phyloP scores from a whole-genome alignment of 2,329 filamentous ascomycete genomes.

The Verticillium dahliae region DNA sequence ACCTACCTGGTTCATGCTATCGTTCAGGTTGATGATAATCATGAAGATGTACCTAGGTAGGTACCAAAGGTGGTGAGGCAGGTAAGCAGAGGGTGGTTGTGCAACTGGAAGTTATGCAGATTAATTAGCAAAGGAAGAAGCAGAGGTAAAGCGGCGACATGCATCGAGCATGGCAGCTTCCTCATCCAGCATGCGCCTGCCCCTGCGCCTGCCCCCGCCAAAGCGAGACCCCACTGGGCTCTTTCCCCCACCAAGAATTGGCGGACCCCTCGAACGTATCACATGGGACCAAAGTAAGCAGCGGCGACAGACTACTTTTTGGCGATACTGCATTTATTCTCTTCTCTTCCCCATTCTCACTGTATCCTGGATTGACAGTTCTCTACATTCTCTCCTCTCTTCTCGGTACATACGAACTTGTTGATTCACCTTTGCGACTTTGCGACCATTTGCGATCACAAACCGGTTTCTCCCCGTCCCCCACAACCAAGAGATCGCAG shows the following conservation, averaged over 20 bases:
- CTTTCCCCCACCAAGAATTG: background rate
- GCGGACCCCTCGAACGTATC: background rate
- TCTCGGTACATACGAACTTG: background rate
- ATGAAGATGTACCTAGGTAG: too few relatives aligned
- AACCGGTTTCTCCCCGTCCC: background rate
- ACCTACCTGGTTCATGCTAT: too few relatives aligned
- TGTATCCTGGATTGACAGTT: background rate
- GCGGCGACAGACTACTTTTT: background rate
- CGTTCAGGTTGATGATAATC: too few relatives aligned
- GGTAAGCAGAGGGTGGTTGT: too few relatives aligned
- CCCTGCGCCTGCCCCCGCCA: background rate
- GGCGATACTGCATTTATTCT: background rate
- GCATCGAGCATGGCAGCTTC: background rate
- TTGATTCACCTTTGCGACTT: too few relatives aligned
- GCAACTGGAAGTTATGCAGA: too few relatives aligned
- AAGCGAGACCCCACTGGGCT: background rate
- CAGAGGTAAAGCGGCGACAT: background rate
- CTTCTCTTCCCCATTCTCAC: background rate
- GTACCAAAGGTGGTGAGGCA: too few relatives aligned
- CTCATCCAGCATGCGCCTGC: background rate
- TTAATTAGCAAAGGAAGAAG: too few relatives aligned
- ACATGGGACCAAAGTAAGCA: background rate
- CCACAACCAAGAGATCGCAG: slow-evolving; percentile 10
- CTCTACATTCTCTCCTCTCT: too few relatives aligned
- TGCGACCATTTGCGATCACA: too few relatives aligned